Evolutionary conservation across 441 rosid genomes (phyloP), one percentile per base, ranked within the genome.

Genomic region (Pelargonium citronellum): DNA sequence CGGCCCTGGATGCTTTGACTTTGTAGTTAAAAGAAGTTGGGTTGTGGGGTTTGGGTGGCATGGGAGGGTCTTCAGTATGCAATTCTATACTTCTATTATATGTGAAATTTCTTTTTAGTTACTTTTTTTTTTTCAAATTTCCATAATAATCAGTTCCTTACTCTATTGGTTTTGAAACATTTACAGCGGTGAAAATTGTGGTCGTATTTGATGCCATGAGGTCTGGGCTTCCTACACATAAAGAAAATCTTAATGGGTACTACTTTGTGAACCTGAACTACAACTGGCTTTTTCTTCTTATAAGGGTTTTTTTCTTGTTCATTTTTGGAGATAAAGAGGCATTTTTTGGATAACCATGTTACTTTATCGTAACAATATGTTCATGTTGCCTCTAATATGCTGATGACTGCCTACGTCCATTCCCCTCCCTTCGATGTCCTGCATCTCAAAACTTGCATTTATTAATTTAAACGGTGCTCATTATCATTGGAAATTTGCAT

Each of bases 211-310:
- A 93, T 77, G 97, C 98, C 62, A 82, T 85, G 86, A 79, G 85
- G 95, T 93, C 97, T 69, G 97, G 96, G 70, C 95, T 93, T 43
- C 91, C 91, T 53, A 84, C 92, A 13, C 89, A 86, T 85, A 91
- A 86, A 85, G 95, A 93, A 83, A 84, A 34, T 73, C 91, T 89
- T 82, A 73, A 64, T 1, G 84, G 97, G 98, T 89, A 86, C 71
- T 68, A 5, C 57, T 9, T 65, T 67, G 8, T 70, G 62, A 58
- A 41, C 67, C 47, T 72, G 55, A 63, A 17, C 67, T 58, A 24
- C 43, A 34, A 13, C 61, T 66, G 3, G 8, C 64, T 5, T 51
- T 51, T n/a, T 51, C 57, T 51, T n/a, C 57, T 51, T n/a, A 51
- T n/a, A 0, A 12, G n/a, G 57, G 19, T 51, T 51, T n/a, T 13